Base-by-base conservation (phyloP, 2,329 filamentous ascomycete genomes). In the Chrysosporium keratinophilum region DNA sequence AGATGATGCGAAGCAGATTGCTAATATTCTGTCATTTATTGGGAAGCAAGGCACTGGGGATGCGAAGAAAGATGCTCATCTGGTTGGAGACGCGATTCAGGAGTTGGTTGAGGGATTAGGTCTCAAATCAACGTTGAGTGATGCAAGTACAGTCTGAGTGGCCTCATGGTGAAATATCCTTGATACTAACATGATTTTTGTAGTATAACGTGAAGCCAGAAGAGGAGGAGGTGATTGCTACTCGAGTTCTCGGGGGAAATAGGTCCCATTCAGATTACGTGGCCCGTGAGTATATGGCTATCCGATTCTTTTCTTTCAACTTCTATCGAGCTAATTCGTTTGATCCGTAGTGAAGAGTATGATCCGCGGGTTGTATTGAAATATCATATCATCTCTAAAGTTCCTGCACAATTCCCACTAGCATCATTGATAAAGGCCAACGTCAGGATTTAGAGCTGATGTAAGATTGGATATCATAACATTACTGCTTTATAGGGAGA, bases 1-100 rank as follows among this genome's bases (percentile, higher is more conserved):
- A 3, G 54, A 52, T 41, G 54, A 56, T 28, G 59, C 57, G 23
- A 52, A 50, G 10, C 50, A 57, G 33, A 60, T 65, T 44, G 63
- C 63, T 2, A 55, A 43, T 10, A 60, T 64, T 28, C 31, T 64
- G 50, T 59, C 60, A 1, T 62, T 58, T 51, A 54, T 63, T 28
- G 61, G 60, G 19, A 55, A 54, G 28, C 19, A 50, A 47, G 28
- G 43, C 17, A 59, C 54, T 14, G 61, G 62, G 10, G 60, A 64
- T 50, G 45, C 43, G 35, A 46, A 39, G 28, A 41, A 15, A 42
- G 55, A 58, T 55, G 56, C 56, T 6, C 45, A 50, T 39, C 15
- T 39, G n/a, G 54, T 56, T 33, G 54, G 54, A 1, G 44, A 56
- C 39, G 49, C 49, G 15, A 50, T 57, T 17, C 28, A 12, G 5